phyloP scores from a whole-genome alignment of 2,329 filamentous ascomycete genomes.

The Verticillium tricorpus region DNA sequence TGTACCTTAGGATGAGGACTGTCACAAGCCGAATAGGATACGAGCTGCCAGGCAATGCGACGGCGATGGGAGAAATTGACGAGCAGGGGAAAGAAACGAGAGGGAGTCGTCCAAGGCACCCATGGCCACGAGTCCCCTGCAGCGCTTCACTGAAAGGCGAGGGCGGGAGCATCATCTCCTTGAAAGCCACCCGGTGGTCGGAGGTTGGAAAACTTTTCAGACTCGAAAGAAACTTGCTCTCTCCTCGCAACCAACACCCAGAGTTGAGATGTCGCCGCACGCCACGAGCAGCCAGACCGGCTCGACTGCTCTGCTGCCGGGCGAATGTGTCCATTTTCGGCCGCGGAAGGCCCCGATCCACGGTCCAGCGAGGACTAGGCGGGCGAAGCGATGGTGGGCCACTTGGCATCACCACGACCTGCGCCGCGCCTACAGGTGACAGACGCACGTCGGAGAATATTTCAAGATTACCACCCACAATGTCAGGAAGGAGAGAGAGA shows the following conservation, averaged over 20 bases:
- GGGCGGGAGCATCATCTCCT: not conserved
- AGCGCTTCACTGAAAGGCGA: not conserved
- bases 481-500: not conserved
- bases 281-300: not conserved
- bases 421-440: not conserved
- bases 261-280: not conserved
- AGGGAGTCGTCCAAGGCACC: not conserved
- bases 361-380: not conserved
- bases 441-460: not conserved
- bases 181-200: not conserved
- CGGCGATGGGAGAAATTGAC: not conserved
- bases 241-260: not conserved
- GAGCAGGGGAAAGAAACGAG: not conserved
- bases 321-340: not conserved
- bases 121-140: not conserved
- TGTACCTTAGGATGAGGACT: constrained; percentile 34
- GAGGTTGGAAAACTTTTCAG: not conserved
- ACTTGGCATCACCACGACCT: not conserved
- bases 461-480: not conserved
- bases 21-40: constrained; percentile 43
- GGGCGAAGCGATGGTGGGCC: not conserved
- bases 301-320: not conserved
- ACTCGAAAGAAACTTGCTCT: not conserved
- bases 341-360: not conserved
- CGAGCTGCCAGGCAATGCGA: constrained; percentile 17